A percentile compares a stretch with the other conserved stretches of the same genome.
phyloP scores from a whole-genome alignment of 495 filamentous ascomycete genomes.

The Talaromyces liani region DNA sequence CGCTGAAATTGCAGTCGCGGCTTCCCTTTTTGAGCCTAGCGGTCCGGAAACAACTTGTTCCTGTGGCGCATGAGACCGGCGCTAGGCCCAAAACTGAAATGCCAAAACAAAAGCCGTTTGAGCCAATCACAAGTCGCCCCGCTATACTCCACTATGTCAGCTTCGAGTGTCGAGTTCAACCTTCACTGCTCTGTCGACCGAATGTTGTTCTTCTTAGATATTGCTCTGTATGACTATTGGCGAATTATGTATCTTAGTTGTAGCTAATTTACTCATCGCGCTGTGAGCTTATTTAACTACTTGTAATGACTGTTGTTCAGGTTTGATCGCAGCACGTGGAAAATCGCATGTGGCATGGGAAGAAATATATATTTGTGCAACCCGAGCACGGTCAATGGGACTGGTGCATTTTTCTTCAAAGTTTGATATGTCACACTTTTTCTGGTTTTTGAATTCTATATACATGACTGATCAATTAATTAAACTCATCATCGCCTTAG shows the following conservation, averaged over 20 bases:
- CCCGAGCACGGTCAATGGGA: no score
- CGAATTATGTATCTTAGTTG: not conserved
- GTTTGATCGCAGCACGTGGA: not conserved
- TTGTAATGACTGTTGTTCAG: not conserved
- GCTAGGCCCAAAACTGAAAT: conserved; percentile 1
- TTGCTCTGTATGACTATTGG: not conserved
- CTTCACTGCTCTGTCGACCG: no score
- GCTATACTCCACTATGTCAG: no score
- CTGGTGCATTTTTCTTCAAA: no score
- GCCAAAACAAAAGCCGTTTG: not conserved
- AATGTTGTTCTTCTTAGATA: not conserved
- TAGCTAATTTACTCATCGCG: not conserved
- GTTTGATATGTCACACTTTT: no score
- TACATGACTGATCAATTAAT: no score
- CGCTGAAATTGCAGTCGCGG: conserved; percentile 6
- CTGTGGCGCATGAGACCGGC: not conserved
- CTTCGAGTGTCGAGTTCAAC: no score
- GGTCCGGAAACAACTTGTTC: conserved; percentile 4
- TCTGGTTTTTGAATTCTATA: no score
- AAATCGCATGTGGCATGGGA: no score
- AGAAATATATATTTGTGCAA: not conserved
- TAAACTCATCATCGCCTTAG: no score
- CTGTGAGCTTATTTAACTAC: not conserved
- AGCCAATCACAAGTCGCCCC: not conserved
- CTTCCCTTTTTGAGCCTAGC: conserved; percentile 1